These are phyloP conservation scores for Colletotrichum plurivorum DNA, from an alignment of 2,329 filamentous ascomycete genomes.

Conservation along the genomic window DNA sequence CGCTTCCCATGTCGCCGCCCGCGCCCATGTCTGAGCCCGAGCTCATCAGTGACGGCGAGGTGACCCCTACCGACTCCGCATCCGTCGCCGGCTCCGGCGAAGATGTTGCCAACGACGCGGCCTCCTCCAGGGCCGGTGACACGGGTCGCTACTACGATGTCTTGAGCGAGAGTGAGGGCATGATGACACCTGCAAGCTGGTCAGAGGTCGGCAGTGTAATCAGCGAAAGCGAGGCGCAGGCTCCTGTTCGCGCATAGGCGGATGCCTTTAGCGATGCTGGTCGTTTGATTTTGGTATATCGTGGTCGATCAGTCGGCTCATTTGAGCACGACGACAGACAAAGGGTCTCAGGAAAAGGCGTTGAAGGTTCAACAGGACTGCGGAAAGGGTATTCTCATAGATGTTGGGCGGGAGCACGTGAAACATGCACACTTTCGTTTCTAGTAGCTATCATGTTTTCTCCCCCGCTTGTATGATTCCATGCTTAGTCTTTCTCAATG, in stretches of 20 bases:
- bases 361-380: slow-evolving; percentile 34
- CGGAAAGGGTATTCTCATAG: slow-evolving; percentile 28
- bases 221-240: slow-evolving; percentile 65
- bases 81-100: slow-evolving; percentile 68
- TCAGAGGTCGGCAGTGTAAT: slow-evolving; percentile 75
- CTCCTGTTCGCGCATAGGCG: slow-evolving; percentile 50
- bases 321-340: slow-evolving; percentile 3
- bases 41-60: slow-evolving; percentile 65
- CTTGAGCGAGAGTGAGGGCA: slow-evolving; percentile 71
- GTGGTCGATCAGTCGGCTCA: slow-evolving; percentile 3
- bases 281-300: slow-evolving; percentile 9
- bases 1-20: slow-evolving; percentile 67
- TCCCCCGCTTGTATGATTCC: neutral
- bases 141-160: slow-evolving; percentile 64
- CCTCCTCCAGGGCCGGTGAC: slow-evolving; percentile 54
- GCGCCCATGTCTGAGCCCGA: slow-evolving; percentile 67
- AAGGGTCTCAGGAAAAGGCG: slow-evolving; percentile 20
- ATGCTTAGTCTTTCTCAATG: too few species aligned
- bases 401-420: slow-evolving; percentile 19
- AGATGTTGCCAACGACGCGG: slow-evolving; percentile 60
- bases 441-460: neutral
- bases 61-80: slow-evolving; percentile 72
- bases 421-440: slow-evolving; percentile 3
- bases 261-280: slow-evolving; percentile 1
- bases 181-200: slow-evolving; percentile 74